Evolutionary conservation across 495 filamentous ascomycete genomes (phyloP), one percentile per base, ranked within the genome.

Genomic region (Friedmanniomyces simplex): DNA sequence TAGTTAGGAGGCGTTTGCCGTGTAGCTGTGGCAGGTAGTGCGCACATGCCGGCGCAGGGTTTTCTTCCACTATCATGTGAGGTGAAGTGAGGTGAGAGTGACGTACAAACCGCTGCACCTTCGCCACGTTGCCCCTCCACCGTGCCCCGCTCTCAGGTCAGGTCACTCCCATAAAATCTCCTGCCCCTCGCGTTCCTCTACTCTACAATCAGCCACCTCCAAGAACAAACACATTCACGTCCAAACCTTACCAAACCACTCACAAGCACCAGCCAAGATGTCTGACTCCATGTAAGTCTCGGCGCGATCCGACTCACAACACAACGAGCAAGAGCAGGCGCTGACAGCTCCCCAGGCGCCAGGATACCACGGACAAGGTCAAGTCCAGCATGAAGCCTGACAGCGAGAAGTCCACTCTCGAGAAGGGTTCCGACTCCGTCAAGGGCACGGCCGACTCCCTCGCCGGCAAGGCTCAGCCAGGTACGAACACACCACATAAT

Each of bases 301-400:
- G 28, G 28, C 3, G 28, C 3, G 28, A 32, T 10, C 28, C 28
- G 4, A 10, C 10, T 32, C 4, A 32, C 3, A n/a, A n/a, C n/a
- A n/a, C n/a, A n/a, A n/a, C n/a, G n/a, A n/a, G n/a, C n/a, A n/a
- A 24, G 8, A 8, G n/a, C 25, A 6, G n/a, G 12, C 25, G 1
- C 39, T 22, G 32, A 34, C 39, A 56, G 16, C 36, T 14, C 12
- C 6, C 26, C 49, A 55, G 20, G 14, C 60, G 63, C 54, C 58
- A 66, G 56, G 16, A 12, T 52, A 53, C 77, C 61, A 63, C 67
- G 56, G 73, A 77, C 53, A 77, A 82, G 69, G 71, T 69, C 60
- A 53, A 67, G 41, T 75, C 82, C 72, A 79, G 77, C 68, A 36
- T 79, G 60, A 82, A 73, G 51, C 82, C 81, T 65, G 71, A 79